Conservation (phyloP, 1,284 basidiomycete species). For the Boletellus deceptivus region DNA sequence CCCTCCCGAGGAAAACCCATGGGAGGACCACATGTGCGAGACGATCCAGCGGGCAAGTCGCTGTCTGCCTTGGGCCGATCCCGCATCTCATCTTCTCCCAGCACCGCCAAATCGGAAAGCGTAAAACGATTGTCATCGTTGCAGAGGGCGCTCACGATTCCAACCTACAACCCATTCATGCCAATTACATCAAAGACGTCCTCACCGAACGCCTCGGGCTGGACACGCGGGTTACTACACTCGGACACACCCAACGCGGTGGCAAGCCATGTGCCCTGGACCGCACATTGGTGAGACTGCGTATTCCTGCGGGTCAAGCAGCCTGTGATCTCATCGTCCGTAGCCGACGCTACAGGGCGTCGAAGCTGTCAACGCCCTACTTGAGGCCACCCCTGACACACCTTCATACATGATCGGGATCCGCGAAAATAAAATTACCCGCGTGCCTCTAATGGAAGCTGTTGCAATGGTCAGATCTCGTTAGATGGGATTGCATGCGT, state of each 20-base stretch:
- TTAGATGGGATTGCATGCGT: not conserved
- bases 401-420: conserved; percentile 98
- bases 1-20: conserved; percentile 76
- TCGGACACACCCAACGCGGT: conserved; percentile 96
- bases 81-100: conserved; percentile 32
- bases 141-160: conserved; percentile 94
- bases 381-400: conserved; percentile 86
- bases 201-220: conserved; percentile 85
- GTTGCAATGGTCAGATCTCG: conserved; percentile 68
- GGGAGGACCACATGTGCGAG: conserved; percentile 93
- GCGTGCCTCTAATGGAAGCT: conserved; percentile 90
- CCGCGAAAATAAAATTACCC: conserved; percentile 92
- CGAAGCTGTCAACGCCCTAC: conserved; percentile 87
- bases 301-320: not conserved
- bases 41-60: conserved; percentile 70
- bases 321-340: not conserved
- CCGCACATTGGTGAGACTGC: conserved; percentile 73
- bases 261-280: conserved; percentile 92
- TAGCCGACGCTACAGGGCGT: conserved; percentile 94
- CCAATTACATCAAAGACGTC: conserved; percentile 89
- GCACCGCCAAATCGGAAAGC: conserved; percentile 91
- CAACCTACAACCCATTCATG: conserved; percentile 85
- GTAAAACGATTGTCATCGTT: conserved; percentile 97
- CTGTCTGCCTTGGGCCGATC: not conserved
- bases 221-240: conserved; percentile 96